Base-by-base conservation (phyloP, 306 rosid genomes). In the Vigna angularis region DNA sequence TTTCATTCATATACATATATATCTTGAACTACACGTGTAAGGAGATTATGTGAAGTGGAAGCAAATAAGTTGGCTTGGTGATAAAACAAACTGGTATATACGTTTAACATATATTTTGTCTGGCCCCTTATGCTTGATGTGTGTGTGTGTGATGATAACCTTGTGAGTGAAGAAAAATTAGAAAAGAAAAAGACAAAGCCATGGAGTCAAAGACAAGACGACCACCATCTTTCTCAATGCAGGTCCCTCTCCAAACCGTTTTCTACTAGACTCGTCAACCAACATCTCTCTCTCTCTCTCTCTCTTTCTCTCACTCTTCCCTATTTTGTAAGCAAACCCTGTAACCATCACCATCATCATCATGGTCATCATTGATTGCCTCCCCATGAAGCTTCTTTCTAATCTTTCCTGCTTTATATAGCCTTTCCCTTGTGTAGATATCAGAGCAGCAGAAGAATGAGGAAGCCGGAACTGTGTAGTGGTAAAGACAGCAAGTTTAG, bases 191-290 rank as follows among this genome's bases (percentile, higher is more conserved):
- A 70, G 72, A 81, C 70, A 67, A 74, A 77, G 78, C 78, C 84
- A 86, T 86, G 79, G 96, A 91, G 90, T 90, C 97, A 91, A 91
- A 93, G 96, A 90, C 90, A 88, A 91, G 98, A 91, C 86, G 87
- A 84, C 87, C 83, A 85, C 78, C 89, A 48, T 77, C 83, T 83
- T 48, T 70, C 78, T 65, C 32, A 48, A 65, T 18, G 51, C 74
- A 70, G 87, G 98, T 91, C 94, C 89, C 90, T 83, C 83, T 94
- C 97, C 91, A 89, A 92, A 90, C 98, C 97, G 96, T 94, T 94
- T 87, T 85, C 89, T 86, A 90, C 96, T 88, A 86, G 97, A 95
- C 98, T 78, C 92, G 83, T 90, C 97, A 94, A 92, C 98, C 86
- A 88, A 88, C 96, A 36, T 61, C 22, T 38, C 42, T 38, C 9